These are phyloP conservation scores for Trichoderma sp. DNA, from an alignment of 2,329 filamentous ascomycete species.

Conservation along the genomic window DNA sequence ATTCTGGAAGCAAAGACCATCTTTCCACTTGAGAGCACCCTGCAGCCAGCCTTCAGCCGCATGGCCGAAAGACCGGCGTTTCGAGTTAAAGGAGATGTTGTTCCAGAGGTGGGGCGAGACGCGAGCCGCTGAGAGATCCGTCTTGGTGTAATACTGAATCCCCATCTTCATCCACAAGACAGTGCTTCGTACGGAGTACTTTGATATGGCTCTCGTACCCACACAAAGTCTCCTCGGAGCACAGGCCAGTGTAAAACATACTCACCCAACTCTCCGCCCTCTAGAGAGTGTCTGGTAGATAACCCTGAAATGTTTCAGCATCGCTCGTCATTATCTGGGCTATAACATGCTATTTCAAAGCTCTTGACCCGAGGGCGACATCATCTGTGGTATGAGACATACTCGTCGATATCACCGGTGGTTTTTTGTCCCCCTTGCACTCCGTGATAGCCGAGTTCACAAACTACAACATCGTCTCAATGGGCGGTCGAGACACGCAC, in stretches of 20 bases:
- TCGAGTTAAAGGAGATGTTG: slow-evolving; percentile 19
- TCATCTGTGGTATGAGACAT: not conserved
- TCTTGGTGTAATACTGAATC: not conserved
- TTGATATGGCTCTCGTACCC: not conserved
- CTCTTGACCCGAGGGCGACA: not conserved
- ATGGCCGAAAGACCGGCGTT: slow-evolving; percentile 15
- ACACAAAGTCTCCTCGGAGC: not conserved
- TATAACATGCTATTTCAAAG: not conserved
- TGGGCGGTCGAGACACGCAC: not conserved
- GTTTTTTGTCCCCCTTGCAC: not conserved
- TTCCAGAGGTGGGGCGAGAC: not conserved
- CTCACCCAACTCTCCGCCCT: not conserved
- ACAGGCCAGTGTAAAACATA: not conserved
- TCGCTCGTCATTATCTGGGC: not conserved
- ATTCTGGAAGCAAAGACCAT: slow-evolving; percentile 18
- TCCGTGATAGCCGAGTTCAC: not conserved
- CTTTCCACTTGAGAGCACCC: not conserved
- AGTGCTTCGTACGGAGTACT: not conserved
- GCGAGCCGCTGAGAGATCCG: not conserved
- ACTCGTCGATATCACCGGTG: not conserved
- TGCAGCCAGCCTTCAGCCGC: slow-evolving; percentile 22
- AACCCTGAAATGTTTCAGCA: not conserved
- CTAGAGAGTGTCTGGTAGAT: not conserved
- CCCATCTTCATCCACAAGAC: not conserved
- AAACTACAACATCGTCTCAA: not conserved